Evolutionary conservation across 2,329 filamentous ascomycete genomes (phyloP).

Genomic region (Xylaria sp.): DNA sequence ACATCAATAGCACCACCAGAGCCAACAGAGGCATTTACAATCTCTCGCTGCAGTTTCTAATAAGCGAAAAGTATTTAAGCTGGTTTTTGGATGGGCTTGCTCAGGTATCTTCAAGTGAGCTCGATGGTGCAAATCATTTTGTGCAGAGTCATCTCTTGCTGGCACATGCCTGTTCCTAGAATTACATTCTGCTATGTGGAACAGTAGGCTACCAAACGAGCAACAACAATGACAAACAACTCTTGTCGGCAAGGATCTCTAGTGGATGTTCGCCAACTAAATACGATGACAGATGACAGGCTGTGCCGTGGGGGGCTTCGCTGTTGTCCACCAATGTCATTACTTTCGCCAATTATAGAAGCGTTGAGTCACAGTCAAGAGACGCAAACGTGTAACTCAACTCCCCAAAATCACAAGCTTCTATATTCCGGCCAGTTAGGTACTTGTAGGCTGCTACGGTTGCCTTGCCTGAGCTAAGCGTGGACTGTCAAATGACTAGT

Average conservation of each 20-base stretch:
- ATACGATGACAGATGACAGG: neutral
- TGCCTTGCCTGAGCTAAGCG: conserved; percentile 28
- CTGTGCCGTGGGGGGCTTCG: neutral
- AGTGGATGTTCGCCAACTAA: neutral
- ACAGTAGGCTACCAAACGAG: neutral
- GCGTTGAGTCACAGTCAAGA: conserved; percentile 14
- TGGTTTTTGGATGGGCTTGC: no score
- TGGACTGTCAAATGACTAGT: conserved; percentile 35
- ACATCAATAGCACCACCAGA: no score
- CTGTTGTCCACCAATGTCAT: neutral
- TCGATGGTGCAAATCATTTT: neutral
- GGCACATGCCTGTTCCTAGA: neutral
- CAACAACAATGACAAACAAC: neutral
- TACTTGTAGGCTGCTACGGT: conserved; percentile 20
- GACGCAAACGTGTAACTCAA: no score
- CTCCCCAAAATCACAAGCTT: no score
- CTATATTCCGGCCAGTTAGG: neutral
- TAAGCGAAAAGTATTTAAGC: no score
- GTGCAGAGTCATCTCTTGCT: neutral
- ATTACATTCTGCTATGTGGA: neutral
- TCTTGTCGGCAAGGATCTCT: neutral
- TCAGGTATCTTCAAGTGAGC: neutral
- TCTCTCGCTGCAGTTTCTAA: neutral
- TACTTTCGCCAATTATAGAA: neutral
- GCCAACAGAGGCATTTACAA: neutral